Base-by-base conservation (phyloP, 2,329 filamentous ascomycete species). In the Mycosphaerella arachidis region DNA sequence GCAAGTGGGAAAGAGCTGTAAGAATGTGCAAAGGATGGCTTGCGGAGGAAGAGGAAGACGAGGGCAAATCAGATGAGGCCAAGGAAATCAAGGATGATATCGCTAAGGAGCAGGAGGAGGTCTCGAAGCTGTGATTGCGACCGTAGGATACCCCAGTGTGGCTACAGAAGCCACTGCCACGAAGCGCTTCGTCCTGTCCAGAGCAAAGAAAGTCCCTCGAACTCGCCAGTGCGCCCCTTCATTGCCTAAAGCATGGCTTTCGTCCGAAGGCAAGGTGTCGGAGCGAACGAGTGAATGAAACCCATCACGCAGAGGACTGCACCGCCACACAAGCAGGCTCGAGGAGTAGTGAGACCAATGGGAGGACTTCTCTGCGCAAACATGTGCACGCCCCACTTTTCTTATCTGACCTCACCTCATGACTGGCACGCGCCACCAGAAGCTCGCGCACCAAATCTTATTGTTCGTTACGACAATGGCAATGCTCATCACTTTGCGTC, bases 1-100 rank as follows among this genome's bases (percentile, higher is more conserved):
- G 80, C 66, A 83, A 84, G 66, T 92, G 90, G 90, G 82, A 85
- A 68, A 86, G 88, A 74, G 90, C 90, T 1, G 90, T 92, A 43
- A 79, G 89, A 72, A 92, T 92, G 88, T 89, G 85, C 69, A 85
- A 81, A 71, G 90, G 90, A 43, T 92, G 90, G 89, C 65, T 61
- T 12, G 66, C 63, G 31, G 57, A 61, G 13, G 66, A 63, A 45
- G 60, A 63, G 48, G 62, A 43, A 18, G 63, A 62, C 33, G 57
- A 58, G 20, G 59, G 57, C n/a, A 48, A 64, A 35, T 45, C 37
- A 7, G 56, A 59, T 5, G 60, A 56, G 24, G 62, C 52, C 0
- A 43, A 43, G 40, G 56, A 62, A 53, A 45, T 61, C 33, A 59
- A 61, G 24, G 53, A 51, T 8, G 40, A 55, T n/a, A 56, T 52